Percentiles rank a stretch among this genome's conserved stretches.
phyloP scores from a whole-genome alignment of 176 grass and related monocot genomes.

The Cenchrus purpureus region DNA sequence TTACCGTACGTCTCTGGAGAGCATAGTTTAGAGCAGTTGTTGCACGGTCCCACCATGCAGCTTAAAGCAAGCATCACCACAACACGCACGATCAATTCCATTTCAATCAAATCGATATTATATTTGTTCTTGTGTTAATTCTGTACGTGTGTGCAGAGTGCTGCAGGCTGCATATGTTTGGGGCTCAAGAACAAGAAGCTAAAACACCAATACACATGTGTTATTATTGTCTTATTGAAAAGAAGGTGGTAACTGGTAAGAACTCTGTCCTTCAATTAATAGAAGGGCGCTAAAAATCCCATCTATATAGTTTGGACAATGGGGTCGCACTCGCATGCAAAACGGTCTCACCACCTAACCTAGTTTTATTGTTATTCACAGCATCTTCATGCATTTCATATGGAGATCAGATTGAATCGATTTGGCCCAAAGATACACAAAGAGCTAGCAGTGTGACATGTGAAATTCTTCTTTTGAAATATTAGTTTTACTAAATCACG shows the following conservation, averaged over 20 bases:
- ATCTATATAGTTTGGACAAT: neutral
- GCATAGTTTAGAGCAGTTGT: neutral
- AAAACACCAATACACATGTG: neutral
- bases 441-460: no score
- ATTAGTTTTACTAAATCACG: no score
- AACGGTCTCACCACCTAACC: constrained; percentile 33
- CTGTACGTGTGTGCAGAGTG: neutral
- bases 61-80: constrained; percentile 22
- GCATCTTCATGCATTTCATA: constrained; percentile 2
- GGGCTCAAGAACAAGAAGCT: neutral
- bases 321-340: neutral
- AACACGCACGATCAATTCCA: neutral
- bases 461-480: no score
- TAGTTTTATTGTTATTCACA: neutral
- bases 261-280: neutral
- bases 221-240: neutral
- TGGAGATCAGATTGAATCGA: no score
- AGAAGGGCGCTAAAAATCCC: neutral
- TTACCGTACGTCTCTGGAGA: constrained; percentile 20
- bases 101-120: neutral
- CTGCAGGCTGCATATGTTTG: neutral
- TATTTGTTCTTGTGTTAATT: neutral
- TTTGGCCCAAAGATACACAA: no score
- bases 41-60: neutral
- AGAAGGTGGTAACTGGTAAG: no score